Evolutionary conservation across 176 grass and related monocot genomes (phyloP).

Genomic region (Pontederia crassipes): DNA sequence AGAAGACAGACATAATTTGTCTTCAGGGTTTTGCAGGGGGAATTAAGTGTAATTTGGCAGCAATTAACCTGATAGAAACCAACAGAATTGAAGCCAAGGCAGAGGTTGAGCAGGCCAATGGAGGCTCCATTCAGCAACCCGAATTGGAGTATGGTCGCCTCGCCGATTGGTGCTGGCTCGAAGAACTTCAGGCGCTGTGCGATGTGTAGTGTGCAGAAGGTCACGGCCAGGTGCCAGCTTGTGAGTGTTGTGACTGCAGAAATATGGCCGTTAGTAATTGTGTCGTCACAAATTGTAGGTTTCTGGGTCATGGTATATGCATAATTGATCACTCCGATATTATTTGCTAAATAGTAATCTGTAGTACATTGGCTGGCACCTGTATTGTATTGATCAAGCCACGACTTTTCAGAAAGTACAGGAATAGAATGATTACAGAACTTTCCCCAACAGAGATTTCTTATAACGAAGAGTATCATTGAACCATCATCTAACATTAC

Average conservation of each 20-base stretch:
- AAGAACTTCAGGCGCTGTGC: conserved; percentile 87
- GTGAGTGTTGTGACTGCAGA: conserved; percentile 76
- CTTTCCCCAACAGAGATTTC: too few species aligned
- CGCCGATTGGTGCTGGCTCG: conserved; percentile 73
- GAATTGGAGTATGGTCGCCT: conserved; percentile 79
- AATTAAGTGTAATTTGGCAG: background rate
- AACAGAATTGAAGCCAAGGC: conserved; percentile 97
- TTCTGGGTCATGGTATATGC: background rate
- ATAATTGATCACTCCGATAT: too few species aligned
- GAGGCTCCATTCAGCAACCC: conserved; percentile 88
- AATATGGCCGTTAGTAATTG: conserved; percentile 1
- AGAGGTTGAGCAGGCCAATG: conserved; percentile 93
- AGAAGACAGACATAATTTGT: too few species aligned
- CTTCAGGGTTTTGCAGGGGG: too few species aligned
- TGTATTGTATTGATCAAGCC: too few species aligned
- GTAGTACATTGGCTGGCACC: too few species aligned
- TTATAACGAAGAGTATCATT: too few species aligned
- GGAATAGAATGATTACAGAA: too few species aligned
- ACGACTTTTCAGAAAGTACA: too few species aligned
- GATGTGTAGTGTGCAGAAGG: conserved; percentile 86
- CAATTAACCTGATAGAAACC: conserved; percentile 90
- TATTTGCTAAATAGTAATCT: too few species aligned
- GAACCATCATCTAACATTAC: too few species aligned
- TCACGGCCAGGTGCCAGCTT: conserved; percentile 98
- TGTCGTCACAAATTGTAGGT: conserved; percentile 6